phyloP scores from a whole-genome alignment of 306 rosid genomes.

The Gleditsia sinensis region DNA sequence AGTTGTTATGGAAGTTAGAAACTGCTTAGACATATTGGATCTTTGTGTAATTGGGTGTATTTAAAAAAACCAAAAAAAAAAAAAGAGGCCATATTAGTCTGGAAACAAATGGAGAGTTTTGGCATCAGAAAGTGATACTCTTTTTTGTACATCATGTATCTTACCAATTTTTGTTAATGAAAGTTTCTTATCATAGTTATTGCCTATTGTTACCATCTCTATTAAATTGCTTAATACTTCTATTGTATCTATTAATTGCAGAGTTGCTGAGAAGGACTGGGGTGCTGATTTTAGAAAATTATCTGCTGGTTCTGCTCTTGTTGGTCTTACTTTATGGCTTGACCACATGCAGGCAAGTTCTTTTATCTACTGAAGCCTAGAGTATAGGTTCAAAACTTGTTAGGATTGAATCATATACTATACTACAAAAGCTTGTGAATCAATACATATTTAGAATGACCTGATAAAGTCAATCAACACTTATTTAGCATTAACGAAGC shows the following conservation, averaged over 20 bases:
- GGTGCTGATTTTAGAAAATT: constrained; percentile 94
- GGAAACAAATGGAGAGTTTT: not conserved
- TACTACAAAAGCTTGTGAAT: not conserved
- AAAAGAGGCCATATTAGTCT: not conserved
- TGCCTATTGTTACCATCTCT: not conserved
- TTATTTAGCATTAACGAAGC: constrained; percentile 1
- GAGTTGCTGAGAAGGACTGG: constrained; percentile 96
- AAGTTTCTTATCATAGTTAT: not conserved
- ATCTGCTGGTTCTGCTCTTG: constrained; percentile 95
- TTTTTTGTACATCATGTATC: not conserved
- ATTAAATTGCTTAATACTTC: constrained; percentile 28
- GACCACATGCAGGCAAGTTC: constrained; percentile 91
- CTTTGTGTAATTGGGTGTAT: not conserved
- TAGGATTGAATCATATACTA: not conserved
- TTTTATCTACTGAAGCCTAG: not conserved
- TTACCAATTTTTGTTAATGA: not conserved
- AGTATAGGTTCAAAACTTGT: not conserved
- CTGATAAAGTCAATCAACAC: not conserved
- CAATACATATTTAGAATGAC: not conserved
- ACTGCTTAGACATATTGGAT: constrained; percentile 9
- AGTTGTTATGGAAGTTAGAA: constrained; percentile 15
- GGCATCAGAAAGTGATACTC: not conserved
- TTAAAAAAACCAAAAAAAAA: not conserved
- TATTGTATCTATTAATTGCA: constrained; percentile 44
- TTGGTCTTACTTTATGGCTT: constrained; percentile 97